Evolutionary conservation across 306 rosid species (phyloP).

Genomic region (Pyrus pyrifolia): DNA sequence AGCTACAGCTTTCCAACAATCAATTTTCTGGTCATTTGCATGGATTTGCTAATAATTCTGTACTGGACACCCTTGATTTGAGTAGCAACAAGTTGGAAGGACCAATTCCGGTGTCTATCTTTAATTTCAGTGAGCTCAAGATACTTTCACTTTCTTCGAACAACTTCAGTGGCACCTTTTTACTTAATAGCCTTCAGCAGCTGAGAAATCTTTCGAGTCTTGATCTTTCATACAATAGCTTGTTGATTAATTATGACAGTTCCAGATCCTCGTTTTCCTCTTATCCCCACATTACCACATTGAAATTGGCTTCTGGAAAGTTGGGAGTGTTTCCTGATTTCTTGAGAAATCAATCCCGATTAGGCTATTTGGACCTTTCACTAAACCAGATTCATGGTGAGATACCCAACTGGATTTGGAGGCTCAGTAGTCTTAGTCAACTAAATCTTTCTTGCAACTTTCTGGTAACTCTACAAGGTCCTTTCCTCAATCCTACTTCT

Average conservation of each 20-base stretch:
- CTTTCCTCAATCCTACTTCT: background rate
- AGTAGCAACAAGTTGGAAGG: slow-evolving; percentile 40
- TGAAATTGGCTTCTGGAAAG: slow-evolving; percentile 31
- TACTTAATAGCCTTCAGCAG: background rate
- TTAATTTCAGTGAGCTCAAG: background rate
- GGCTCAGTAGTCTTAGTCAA: background rate
- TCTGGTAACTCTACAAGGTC: background rate
- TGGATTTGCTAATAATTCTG: background rate
- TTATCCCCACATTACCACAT: background rate
- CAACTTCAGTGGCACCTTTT: slow-evolving; percentile 11
- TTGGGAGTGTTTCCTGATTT: slow-evolving; percentile 23
- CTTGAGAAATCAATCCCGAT: slow-evolving; percentile 19
- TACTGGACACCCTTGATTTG: slow-evolving; percentile 38
- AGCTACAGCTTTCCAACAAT: slow-evolving; percentile 6
- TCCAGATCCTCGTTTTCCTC: background rate
- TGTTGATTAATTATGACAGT: background rate
- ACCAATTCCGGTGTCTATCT: slow-evolving; percentile 17
- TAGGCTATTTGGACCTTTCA: slow-evolving; percentile 33
- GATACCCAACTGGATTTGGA: slow-evolving; percentile 52
- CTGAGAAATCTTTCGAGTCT: slow-evolving; percentile 2
- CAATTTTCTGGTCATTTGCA: background rate
- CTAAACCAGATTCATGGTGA: slow-evolving; percentile 26
- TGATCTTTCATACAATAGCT: slow-evolving; percentile 18
- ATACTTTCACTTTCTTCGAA: slow-evolving; percentile 18
- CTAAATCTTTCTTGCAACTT: slow-evolving; percentile 50